Evolutionary conservation across 352 stramenopile species (phyloP).

Genomic region (Phytophthora rubi): DNA sequence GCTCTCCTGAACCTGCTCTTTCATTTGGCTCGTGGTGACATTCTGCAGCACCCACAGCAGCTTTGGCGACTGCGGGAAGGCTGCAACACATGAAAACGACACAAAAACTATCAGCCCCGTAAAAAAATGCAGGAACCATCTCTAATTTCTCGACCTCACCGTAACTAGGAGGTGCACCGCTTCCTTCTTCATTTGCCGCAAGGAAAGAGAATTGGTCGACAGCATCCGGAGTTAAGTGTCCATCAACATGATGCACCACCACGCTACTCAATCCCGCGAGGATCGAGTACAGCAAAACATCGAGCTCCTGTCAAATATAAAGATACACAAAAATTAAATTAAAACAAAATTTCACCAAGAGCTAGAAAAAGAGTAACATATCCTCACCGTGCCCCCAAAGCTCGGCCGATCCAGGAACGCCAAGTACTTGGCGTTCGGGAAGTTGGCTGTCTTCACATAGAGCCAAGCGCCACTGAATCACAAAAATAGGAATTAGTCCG

Average conservation of each 20-base stretch:
- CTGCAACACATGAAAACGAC: conserved; percentile 23
- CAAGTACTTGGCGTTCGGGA: conserved; percentile 78
- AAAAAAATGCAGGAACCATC: neutral
- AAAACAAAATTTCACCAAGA: neutral
- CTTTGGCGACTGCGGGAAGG: conserved; percentile 77
- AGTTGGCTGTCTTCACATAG: conserved; percentile 73
- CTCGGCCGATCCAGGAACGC: conserved; percentile 65
- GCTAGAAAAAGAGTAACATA: too few relatives aligned
- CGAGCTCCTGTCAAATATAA: conserved; percentile 45
- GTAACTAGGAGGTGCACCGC: conserved; percentile 35
- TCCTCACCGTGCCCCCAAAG: conserved; percentile 41
- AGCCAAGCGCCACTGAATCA: conserved; percentile 58
- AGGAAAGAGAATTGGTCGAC: conserved; percentile 71
- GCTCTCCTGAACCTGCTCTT: conserved; percentile 62
- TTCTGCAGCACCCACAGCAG: conserved; percentile 80
- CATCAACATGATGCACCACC: conserved; percentile 72
- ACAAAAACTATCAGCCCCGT: neutral
- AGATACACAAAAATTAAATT: neutral
- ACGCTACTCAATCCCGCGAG: conserved; percentile 74
- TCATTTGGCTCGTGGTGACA: conserved; percentile 61
- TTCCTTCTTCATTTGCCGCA: conserved; percentile 31
- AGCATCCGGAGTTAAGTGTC: conserved; percentile 54
- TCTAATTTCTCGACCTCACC: conserved; percentile 24
- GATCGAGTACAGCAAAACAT: conserved; percentile 73
- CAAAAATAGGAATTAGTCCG: neutral